A percentile compares a stretch with the other conserved stretches of the same genome.
phyloP scores from a whole-genome alignment of 208 protist genomes.

The Leishmania turanica region DNA sequence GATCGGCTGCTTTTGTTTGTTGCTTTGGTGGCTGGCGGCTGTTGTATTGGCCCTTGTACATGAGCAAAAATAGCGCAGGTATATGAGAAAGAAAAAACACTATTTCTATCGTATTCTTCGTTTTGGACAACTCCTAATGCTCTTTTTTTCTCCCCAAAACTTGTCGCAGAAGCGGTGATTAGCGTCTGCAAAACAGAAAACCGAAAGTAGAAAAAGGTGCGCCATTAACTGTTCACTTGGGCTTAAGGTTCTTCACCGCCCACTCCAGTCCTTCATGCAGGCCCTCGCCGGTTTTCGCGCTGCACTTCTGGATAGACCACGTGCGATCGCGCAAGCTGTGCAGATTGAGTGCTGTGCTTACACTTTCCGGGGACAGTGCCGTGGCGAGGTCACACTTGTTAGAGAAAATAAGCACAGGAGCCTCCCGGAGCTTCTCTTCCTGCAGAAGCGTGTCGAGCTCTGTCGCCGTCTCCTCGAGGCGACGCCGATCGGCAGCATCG shows the following conservation, averaged over 20 bases:
- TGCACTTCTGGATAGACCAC: constrained; percentile 94
- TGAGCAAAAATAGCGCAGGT: constrained; percentile 13
- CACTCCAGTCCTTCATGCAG: constrained; percentile 90
- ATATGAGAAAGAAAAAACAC: constrained; percentile 2
- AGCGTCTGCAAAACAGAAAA: constrained; percentile 13
- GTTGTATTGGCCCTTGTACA: constrained; percentile 6
- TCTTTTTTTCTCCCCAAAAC: background rate
- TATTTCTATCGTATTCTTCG: constrained; percentile 15
- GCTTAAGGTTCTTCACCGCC: constrained; percentile 86
- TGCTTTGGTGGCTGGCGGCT: background rate
- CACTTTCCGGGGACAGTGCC: constrained; percentile 81
- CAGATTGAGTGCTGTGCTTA: constrained; percentile 85
- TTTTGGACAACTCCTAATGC: background rate
- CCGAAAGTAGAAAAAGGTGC: constrained; percentile 24
- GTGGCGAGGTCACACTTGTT: constrained; percentile 98
- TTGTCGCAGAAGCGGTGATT: background rate
- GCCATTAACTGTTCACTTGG: constrained; percentile 11
- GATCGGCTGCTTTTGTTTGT: background rate
- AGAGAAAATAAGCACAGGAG: constrained; percentile 96
- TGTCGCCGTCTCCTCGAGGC: constrained; percentile 93
- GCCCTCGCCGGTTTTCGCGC: constrained; percentile 89
- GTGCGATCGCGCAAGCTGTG: constrained; percentile 89
- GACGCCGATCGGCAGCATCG: constrained; percentile 93
- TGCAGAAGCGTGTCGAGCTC: constrained; percentile 95
- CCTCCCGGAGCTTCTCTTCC: constrained; percentile 95